Evolutionary conservation across 192 early-diverging fungal species (phyloP).

Genomic region (Podila minutissima): DNA sequence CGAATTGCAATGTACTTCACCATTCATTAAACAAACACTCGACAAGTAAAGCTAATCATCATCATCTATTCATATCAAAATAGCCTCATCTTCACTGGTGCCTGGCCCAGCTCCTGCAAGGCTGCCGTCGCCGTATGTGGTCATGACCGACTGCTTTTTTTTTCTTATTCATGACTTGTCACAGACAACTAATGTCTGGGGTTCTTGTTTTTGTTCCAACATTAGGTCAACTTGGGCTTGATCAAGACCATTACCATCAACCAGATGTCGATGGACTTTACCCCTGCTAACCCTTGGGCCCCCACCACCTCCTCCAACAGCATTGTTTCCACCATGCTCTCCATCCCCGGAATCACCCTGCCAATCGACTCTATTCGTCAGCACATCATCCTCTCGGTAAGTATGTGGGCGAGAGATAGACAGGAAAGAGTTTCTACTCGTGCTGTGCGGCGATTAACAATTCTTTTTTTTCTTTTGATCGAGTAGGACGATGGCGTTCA

Average conservation of each 20-base stretch:
- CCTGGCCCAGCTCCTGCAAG: conserved; percentile 36
- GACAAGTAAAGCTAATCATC: neutral
- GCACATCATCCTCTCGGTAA: conserved; percentile 29
- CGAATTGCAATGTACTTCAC: neutral
- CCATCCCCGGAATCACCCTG: conserved; percentile 39
- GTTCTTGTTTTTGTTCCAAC: neutral
- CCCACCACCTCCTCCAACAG: conserved; percentile 54
- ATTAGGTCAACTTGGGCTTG: conserved; percentile 41
- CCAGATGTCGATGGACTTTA: conserved; percentile 62
- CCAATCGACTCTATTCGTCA: conserved; percentile 36
- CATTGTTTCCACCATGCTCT: conserved; percentile 51
- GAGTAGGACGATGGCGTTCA: conserved; percentile 33
- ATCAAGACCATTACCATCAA: conserved; percentile 52
- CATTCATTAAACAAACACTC: neutral
- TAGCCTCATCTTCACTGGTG: conserved; percentile 38
- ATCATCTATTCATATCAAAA: neutral
- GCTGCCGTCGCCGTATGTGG: conserved; percentile 36
- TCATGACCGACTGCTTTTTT: no score
- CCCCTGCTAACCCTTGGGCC: conserved; percentile 53
- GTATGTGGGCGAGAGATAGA: neutral
- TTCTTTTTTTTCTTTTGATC: neutral
- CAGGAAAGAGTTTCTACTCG: no score
- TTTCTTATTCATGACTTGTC: no score
- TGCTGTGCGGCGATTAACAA: no score
- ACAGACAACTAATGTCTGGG: no score